Evolutionary conservation across 2,329 filamentous ascomycete genomes (phyloP).

Genomic region (Phaeophleospora eucalypticola): DNA sequence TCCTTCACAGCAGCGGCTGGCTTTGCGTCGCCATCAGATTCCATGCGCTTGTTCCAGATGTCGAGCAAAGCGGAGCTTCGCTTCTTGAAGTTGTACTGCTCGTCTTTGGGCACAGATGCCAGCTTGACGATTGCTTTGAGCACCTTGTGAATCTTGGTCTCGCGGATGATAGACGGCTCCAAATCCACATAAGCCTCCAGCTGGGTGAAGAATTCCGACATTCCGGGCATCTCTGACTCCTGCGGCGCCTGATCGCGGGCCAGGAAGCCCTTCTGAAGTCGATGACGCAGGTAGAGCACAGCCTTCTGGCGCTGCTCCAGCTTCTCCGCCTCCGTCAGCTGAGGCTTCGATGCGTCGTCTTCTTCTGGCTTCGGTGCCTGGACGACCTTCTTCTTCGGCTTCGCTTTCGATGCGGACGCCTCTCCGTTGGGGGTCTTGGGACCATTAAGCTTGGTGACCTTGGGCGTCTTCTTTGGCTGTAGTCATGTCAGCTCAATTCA

Average conservation of each 20-base stretch:
- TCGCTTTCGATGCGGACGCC: slow-evolving; percentile 39
- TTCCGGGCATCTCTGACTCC: slow-evolving; percentile 74
- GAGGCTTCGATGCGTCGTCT: slow-evolving; percentile 56
- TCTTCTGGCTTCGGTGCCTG: slow-evolving; percentile 51
- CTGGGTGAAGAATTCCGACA: slow-evolving; percentile 74
- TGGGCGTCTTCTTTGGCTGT: slow-evolving; percentile 49
- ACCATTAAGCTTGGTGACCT: slow-evolving; percentile 46
- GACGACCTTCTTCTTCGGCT: slow-evolving; percentile 57
- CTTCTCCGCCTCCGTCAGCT: slow-evolving; percentile 52
- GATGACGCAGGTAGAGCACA: slow-evolving; percentile 90
- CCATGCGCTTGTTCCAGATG: slow-evolving; percentile 80
- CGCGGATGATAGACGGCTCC: slow-evolving; percentile 81
- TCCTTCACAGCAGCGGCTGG: slow-evolving; percentile 37
- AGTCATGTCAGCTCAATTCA: slow-evolving; percentile 14
- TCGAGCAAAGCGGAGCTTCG: slow-evolving; percentile 75
- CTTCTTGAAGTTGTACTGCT: slow-evolving; percentile 83
- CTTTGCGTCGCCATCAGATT: slow-evolving; percentile 26
- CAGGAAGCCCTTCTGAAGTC: slow-evolving; percentile 89
- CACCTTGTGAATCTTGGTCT: slow-evolving; percentile 98
- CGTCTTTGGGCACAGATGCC: slow-evolving; percentile 77
- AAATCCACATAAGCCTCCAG: slow-evolving; percentile 77
- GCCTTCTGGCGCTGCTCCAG: slow-evolving; percentile 57
- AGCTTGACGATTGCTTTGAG: slow-evolving; percentile 92
- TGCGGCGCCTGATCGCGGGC: slow-evolving; percentile 80
- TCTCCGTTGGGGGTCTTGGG: slow-evolving; percentile 39